Evolutionary conservation across 2,329 filamentous ascomycete genomes (phyloP).

Genomic region (Cytospora mali): DNA sequence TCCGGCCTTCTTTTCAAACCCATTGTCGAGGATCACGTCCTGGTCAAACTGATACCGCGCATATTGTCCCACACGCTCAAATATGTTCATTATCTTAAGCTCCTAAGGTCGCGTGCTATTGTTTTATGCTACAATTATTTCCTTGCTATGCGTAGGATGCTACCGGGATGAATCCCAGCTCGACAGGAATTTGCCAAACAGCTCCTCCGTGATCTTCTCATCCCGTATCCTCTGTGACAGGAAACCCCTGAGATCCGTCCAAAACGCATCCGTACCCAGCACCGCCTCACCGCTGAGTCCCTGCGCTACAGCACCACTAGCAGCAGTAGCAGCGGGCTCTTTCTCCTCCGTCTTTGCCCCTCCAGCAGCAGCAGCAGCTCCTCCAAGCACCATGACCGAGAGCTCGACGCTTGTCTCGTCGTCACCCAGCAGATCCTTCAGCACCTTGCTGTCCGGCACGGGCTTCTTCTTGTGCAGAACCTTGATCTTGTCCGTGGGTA

Average conservation of each 20-base stretch:
- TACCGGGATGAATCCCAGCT: slow-evolving; percentile 60
- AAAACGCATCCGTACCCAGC: slow-evolving; percentile 75
- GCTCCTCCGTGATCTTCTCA: slow-evolving; percentile 62
- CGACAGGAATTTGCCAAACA: slow-evolving; percentile 68
- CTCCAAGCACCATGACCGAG: slow-evolving; percentile 63
- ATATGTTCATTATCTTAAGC: background rate
- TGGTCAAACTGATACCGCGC: background rate
- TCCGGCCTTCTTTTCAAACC: slow-evolving; percentile 19
- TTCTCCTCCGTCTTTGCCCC: slow-evolving; percentile 43
- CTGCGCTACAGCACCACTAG: slow-evolving; percentile 49
- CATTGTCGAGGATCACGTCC: background rate
- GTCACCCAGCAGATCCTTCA: slow-evolving; percentile 70
- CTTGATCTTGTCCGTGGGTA: slow-evolving; percentile 79
- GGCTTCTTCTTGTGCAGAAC: slow-evolving; percentile 88
- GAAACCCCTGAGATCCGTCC: slow-evolving; percentile 82
- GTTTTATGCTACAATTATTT: too few relatives aligned
- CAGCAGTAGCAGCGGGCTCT: slow-evolving; percentile 41
- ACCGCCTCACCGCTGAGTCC: slow-evolving; percentile 60
- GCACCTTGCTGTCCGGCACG: slow-evolving; percentile 72
- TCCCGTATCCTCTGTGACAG: slow-evolving; percentile 78
- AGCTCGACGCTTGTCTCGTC: slow-evolving; percentile 68
- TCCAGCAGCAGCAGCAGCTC: slow-evolving; percentile 32
- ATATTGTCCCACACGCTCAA: slow-evolving; percentile 1
- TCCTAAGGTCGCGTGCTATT: background rate
- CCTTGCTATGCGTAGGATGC: background rate